A percentile compares a stretch with the other conserved stretches of the same genome.
These are phyloP conservation scores for Annona cherimola DNA, from an alignment of 164 flowering plant genomes.

Conservation along the genomic window DNA sequence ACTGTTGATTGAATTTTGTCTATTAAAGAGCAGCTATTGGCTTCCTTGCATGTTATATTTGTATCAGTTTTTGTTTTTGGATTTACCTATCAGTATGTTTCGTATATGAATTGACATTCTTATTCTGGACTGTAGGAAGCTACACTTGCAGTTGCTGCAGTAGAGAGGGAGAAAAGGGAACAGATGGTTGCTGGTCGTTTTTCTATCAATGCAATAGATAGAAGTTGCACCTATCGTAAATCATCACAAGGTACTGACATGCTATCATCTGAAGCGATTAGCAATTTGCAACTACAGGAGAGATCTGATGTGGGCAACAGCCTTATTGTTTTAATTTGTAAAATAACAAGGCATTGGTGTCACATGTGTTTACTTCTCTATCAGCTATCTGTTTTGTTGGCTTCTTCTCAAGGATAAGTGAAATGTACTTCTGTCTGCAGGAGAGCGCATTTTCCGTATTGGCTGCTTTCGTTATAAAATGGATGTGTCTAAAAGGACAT, in stretches of 20 bases:
- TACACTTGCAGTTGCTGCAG: slow-evolving; percentile 76
- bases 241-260: slow-evolving; percentile 31
- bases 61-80: neutral
- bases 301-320: neutral
- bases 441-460: slow-evolving; percentile 77
- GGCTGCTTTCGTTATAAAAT: slow-evolving; percentile 75
- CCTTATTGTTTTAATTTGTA: neutral
- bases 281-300: neutral
- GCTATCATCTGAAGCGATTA: slow-evolving; percentile 32
- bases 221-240: slow-evolving; percentile 49
- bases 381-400: neutral
- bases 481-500: slow-evolving; percentile 78
- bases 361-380: neutral
- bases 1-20: too few relatives aligned
- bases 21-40: too few relatives aligned
- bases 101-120: neutral
- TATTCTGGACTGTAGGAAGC: slow-evolving; percentile 51
- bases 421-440: slow-evolving; percentile 30
- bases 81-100: neutral
- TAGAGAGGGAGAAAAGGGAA: slow-evolving; percentile 57
- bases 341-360: neutral
- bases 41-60: too few relatives aligned
- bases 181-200: slow-evolving; percentile 29
- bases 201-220: slow-evolving; percentile 25
- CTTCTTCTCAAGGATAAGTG: neutral